Base-by-base conservation (phyloP, 2,329 filamentous ascomycete species). In the Talaromyces amestolkiae region DNA sequence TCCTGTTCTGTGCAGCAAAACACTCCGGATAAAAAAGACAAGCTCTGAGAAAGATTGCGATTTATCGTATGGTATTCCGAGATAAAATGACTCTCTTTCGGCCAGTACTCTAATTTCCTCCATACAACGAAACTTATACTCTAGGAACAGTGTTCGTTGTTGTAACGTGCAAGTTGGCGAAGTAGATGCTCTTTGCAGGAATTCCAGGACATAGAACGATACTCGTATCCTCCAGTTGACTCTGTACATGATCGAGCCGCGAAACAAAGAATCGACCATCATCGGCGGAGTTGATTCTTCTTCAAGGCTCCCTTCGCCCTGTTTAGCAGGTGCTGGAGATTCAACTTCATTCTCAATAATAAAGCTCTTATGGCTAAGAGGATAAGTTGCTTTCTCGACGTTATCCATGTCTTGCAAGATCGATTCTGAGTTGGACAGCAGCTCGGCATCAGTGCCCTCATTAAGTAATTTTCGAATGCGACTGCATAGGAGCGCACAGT, bases 401-500 rank as follows among this genome's bases (percentile, higher is more conserved):
- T 37, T 19, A 39, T 64, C 35, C 37, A 64, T 15, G 9, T 58
- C 63, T 13, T 59, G 33, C 43, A 64, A 51, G 31, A 64, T 64
- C 6, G 54, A 64, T 3, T 2, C 2, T 43, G 22, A 39, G 43
- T 8, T 59, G 9, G 27, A 22, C 15, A 39, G 7, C 4, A 39
- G 7, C n/a, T 64, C 11, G 17, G 45, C 17, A 31, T 64, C 45
- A 22, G 11, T 47, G 3, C 41, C 33, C 35, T 63, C 31, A 11
- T 19, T 45, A 2, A 64, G 63, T 3, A 60, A 33, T 11, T 24
- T 56, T 41, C 45, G 19, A 2, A 64, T 64, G 13, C 27, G 45
- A 47, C 54, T 45, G 24, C 63, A 64, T n/a, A 60, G 9, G 6
- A 45, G 63, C 3, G 35, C 45, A 51, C 63, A 64, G 6, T 64